phyloP scores from a whole-genome alignment of 192 early-diverging fungal genomes.

The Allomyces macrogynus region DNA sequence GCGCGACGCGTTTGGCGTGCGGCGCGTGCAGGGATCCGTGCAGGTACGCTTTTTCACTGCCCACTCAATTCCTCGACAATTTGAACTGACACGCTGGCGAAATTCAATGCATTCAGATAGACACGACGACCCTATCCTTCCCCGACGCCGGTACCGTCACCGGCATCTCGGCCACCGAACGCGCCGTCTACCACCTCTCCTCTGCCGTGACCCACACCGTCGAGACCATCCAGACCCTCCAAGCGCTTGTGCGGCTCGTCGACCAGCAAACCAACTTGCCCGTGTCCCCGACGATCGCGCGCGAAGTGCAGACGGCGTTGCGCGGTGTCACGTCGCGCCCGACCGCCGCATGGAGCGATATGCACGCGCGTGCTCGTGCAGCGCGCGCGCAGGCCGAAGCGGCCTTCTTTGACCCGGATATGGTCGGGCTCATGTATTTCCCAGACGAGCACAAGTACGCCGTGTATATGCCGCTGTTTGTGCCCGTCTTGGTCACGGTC shows the following conservation, averaged over 20 bases:
- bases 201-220: conserved; percentile 51
- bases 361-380: conserved; percentile 26
- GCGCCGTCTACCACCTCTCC: conserved; percentile 48
- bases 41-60: not conserved
- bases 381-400: conserved; percentile 53
- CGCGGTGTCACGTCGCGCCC: conserved; percentile 11
- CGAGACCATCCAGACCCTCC: conserved; percentile 51
- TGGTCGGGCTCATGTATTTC: conserved; percentile 96
- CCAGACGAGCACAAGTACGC: conserved; percentile 96
- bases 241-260: conserved; percentile 59
- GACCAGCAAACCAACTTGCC: conserved; percentile 76
- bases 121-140: conserved; percentile 10
- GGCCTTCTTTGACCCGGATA: conserved; percentile 94
- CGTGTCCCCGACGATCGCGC: conserved; percentile 66
- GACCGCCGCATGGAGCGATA: conserved; percentile 21
- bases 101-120: not conserved
- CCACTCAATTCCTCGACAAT: conserved; percentile 3
- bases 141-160: conserved; percentile 12
- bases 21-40: conserved; percentile 14
- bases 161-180: conserved; percentile 65
- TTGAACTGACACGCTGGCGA: not conserved
- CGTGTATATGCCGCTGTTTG: conserved; percentile 88
- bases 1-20: conserved; percentile 62
- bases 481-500: conserved; percentile 62
- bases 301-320: conserved; percentile 25